phyloP scores from a whole-genome alignment of 2,329 filamentous ascomycete genomes.

The Eurotiales sp. region DNA sequence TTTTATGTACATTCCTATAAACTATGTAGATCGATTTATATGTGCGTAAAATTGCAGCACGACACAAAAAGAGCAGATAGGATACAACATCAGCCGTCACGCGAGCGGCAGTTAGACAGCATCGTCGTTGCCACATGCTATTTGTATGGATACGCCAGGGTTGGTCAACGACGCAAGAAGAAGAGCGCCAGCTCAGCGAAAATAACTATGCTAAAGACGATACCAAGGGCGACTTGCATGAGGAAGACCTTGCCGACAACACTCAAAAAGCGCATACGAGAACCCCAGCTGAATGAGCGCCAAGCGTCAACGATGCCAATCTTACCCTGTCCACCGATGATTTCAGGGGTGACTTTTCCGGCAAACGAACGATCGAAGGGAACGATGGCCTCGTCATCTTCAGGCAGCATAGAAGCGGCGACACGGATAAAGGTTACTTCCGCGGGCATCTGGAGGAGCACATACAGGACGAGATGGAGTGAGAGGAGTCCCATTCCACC shows the following conservation, averaged over 20 bases:
- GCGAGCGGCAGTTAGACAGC: no score
- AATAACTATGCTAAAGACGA: conserved; percentile 50
- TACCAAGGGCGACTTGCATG: conserved; percentile 48
- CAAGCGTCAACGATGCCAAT: conserved; percentile 72
- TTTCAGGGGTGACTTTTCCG: conserved; percentile 69
- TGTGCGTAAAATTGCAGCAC: background rate
- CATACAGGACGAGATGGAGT: conserved; percentile 44
- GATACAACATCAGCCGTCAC: background rate
- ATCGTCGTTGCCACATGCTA: no score
- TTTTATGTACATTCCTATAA: background rate
- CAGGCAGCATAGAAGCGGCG: conserved; percentile 79
- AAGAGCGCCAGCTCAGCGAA: conserved; percentile 52
- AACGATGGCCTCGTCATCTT: conserved; percentile 77
- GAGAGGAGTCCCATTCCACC: conserved; percentile 35
- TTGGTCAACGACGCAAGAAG: background rate
- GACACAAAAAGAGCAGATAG: background rate
- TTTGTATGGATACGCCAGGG: no score
- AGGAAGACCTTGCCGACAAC: conserved; percentile 69
- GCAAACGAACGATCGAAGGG: conserved; percentile 85
- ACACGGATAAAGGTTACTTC: conserved; percentile 74
- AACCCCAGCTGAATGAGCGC: conserved; percentile 69
- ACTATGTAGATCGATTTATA: background rate
- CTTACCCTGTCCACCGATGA: conserved; percentile 69
- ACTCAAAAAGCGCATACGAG: conserved; percentile 69
- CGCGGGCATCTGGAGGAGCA: conserved; percentile 70